These are phyloP conservation scores for Blastobotrys mokoenaii DNA, from an alignment of 805 yeast species.

Conservation along the genomic window DNA sequence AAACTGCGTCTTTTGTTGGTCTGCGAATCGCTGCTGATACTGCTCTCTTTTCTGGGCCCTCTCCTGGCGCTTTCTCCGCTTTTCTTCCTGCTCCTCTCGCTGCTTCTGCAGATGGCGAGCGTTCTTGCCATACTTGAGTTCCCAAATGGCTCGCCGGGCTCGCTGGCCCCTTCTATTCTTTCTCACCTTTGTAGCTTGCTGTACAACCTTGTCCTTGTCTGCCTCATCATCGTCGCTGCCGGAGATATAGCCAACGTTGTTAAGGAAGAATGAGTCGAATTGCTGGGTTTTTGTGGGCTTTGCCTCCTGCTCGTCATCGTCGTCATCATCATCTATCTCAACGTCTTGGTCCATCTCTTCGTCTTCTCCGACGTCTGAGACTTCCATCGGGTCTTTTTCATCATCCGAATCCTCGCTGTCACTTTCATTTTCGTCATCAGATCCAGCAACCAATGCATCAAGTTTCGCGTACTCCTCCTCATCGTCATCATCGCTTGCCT, in stretches of 20 bases:
- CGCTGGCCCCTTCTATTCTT: constrained; percentile 95
- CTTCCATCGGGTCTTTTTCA: constrained; percentile 11
- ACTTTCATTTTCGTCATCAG: constrained; percentile 9
- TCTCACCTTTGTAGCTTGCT: constrained; percentile 32
- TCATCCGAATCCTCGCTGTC: constrained; percentile 15
- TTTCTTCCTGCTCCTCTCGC: constrained; percentile 43
- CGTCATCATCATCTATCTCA: constrained; percentile 13
- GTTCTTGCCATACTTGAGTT: constrained; percentile 66
- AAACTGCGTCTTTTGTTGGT: not conserved
- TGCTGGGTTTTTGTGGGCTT: not conserved
- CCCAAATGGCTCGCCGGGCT: constrained; percentile 97
- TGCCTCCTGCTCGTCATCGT: constrained; percentile 25
- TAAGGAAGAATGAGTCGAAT: constrained; percentile 44
- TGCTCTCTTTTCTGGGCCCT: constrained; percentile 64
- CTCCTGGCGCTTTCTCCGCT: constrained; percentile 48
- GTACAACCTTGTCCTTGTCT: constrained; percentile 17
- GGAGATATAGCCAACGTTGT: constrained; percentile 75
- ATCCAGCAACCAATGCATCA: constrained; percentile 3
- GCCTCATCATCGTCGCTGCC: constrained; percentile 55
- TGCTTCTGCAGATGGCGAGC: constrained; percentile 81
- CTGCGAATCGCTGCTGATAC: constrained; percentile 13
- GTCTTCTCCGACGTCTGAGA: constrained; percentile 25
- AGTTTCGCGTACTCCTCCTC: constrained; percentile 14
- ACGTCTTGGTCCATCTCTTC: constrained; percentile 26
- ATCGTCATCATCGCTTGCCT: constrained; percentile 13